Evolutionary conservation across 495 filamentous ascomycete species (phyloP).

Genomic region (Umbilicaria muhlenbergii): DNA sequence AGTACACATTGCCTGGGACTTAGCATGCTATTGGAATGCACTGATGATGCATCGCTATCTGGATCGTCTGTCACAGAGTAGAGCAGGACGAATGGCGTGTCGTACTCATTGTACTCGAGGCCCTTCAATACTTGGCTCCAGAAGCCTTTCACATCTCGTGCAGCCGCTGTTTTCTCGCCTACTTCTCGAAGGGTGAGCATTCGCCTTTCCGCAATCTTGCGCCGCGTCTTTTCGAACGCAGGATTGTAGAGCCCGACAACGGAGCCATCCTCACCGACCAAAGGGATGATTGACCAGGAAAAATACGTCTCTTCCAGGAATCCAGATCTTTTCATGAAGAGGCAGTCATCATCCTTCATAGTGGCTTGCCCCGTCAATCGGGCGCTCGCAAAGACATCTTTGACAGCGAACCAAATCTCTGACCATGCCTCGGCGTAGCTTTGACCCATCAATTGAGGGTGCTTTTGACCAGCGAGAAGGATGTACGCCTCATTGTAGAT

Average conservation of each 20-base stretch:
- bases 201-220: conserved; percentile 46
- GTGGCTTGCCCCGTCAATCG: conserved; percentile 45
- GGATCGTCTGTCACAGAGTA: conserved; percentile 43
- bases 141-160: conserved; percentile 48
- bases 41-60: conserved; percentile 45
- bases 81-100: conserved; percentile 47
- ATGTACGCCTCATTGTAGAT: conserved; percentile 67
- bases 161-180: conserved; percentile 50
- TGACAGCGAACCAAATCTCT: conserved; percentile 50
- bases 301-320: conserved; percentile 57
- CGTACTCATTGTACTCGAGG: conserved; percentile 43
- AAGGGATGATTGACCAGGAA: conserved; percentile 50
- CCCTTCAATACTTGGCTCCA: conserved; percentile 40
- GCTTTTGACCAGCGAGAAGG: conserved; percentile 49
- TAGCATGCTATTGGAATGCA: conserved; percentile 39
- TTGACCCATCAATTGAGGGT: conserved; percentile 52
- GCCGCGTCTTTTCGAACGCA: conserved; percentile 50
- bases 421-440: conserved; percentile 46
- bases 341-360: conserved; percentile 58
- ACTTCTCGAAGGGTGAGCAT: conserved; percentile 54
- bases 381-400: conserved; percentile 41
- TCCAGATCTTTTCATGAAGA: conserved; percentile 44
- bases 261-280: conserved; percentile 44
- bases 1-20: conserved; percentile 38
- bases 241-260: conserved; percentile 56